phyloP scores from a whole-genome alignment of 2,329 filamentous ascomycete species.

The Aspergillus sp. region DNA sequence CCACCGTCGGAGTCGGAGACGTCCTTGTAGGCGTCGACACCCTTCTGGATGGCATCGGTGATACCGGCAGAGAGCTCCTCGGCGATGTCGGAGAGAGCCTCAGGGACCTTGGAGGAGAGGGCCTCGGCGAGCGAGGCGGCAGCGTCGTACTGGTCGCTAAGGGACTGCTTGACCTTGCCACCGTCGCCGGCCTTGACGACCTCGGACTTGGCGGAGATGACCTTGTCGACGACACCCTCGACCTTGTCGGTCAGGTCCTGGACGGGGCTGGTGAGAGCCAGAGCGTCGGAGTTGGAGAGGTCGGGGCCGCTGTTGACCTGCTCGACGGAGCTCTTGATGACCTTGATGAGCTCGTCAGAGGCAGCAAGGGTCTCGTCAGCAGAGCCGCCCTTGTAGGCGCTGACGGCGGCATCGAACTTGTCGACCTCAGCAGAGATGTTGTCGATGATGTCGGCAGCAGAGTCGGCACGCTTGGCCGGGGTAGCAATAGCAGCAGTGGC shows the following conservation, averaged over 20 bases:
- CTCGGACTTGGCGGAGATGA: slow-evolving; percentile 28
- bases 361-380: slow-evolving; percentile 16
- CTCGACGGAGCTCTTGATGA: slow-evolving; percentile 28
- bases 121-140: slow-evolving; percentile 26
- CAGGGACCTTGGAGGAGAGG: slow-evolving; percentile 33
- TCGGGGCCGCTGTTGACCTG: slow-evolving; percentile 21
- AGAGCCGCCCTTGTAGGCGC: slow-evolving; percentile 24
- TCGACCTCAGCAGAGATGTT: slow-evolving; percentile 20
- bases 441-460: slow-evolving; percentile 21
- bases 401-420: slow-evolving; percentile 24
- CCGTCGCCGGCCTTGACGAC: slow-evolving; percentile 27
- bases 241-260: slow-evolving; percentile 28
- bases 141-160: slow-evolving; percentile 28
- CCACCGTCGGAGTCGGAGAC: slow-evolving; percentile 3
- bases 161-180: slow-evolving; percentile 20
- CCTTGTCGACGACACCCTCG: slow-evolving; percentile 21
- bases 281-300: slow-evolving; percentile 28
- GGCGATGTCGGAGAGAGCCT: slow-evolving; percentile 24
- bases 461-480: slow-evolving; percentile 19
- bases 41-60: slow-evolving; percentile 32
- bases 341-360: slow-evolving; percentile 22
- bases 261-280: slow-evolving; percentile 27
- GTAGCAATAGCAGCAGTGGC: slow-evolving; percentile 23
- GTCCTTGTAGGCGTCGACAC: slow-evolving; percentile 27
- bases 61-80: slow-evolving; percentile 28